A percentile compares a stretch with the other conserved stretches of the same genome.
Conservation (phyloP, 1,284 basidiomycete genomes). For the Trichosporon sp. region DNA sequence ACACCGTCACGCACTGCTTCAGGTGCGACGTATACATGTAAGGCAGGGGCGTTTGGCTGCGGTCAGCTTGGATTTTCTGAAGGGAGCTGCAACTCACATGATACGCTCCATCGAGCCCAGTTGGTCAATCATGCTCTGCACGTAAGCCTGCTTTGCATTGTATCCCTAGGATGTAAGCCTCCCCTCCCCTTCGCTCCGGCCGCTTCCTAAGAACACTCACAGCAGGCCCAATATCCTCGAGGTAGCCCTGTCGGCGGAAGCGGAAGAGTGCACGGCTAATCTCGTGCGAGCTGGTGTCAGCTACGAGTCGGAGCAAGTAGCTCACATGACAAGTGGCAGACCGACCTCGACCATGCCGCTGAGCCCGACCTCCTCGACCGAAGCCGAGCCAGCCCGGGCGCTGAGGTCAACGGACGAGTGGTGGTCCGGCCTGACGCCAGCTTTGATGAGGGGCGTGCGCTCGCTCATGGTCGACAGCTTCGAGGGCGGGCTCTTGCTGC, state of each 20-base stretch:
- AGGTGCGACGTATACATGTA: conserved; percentile 65
- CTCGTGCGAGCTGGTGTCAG: conserved; percentile 66
- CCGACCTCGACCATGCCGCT: conserved; percentile 39
- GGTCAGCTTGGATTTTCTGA: not conserved
- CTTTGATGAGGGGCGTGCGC: conserved; percentile 43
- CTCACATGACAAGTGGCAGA: conserved; percentile 39
- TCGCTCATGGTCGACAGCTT: conserved; percentile 18
- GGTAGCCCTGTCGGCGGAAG: conserved; percentile 67
- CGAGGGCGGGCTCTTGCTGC: not conserved
- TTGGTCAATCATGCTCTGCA: conserved; percentile 74
- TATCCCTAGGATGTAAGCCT: conserved; percentile 51
- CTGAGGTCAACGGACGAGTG: conserved; percentile 23
- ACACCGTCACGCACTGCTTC: conserved; percentile 85
- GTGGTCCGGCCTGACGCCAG: conserved; percentile 38
- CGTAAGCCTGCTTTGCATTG: conserved; percentile 62
- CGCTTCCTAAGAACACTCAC: conserved; percentile 45
- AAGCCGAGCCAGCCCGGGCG: not conserved
- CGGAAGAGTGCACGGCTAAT: conserved; percentile 62
- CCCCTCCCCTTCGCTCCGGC: not conserved
- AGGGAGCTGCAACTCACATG: conserved; percentile 7
- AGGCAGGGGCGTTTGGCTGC: conserved; percentile 40
- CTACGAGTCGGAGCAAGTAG: not conserved
- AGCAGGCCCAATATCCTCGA: conserved; percentile 81
- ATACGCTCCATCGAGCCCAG: conserved; percentile 78
- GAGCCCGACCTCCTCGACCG: conserved; percentile 17